These are phyloP conservation scores for Moesziomyces antarcticus DNA, from an alignment of 1,284 basidiomycete genomes.

Conservation along the genomic window DNA sequence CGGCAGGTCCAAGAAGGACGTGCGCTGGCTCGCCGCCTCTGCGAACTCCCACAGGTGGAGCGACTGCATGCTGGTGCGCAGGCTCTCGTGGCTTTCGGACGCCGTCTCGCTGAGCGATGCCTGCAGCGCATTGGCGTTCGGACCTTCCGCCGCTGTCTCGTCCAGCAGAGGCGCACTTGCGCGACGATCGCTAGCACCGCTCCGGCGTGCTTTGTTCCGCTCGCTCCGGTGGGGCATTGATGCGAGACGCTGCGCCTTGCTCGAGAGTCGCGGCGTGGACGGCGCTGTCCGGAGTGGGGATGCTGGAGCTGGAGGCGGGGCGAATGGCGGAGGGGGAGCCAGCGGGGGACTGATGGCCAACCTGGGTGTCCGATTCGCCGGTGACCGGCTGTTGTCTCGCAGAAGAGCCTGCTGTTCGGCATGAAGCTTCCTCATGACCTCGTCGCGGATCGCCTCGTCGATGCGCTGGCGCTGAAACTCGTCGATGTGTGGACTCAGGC, in stretches of 20 bases:
- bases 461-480: conserved; percentile 12
- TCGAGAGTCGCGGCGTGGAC: not conserved
- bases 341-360: conserved; percentile 11
- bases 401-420: conserved; percentile 13
- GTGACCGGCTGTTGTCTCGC: not conserved
- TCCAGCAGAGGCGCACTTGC: not conserved
- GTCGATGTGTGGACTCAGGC: conserved; percentile 1
- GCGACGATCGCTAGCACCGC: not conserved
- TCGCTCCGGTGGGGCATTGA: not conserved
- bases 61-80: conserved; percentile 16
- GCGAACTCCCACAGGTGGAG: conserved; percentile 12
- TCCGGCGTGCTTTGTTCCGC: too few species aligned
- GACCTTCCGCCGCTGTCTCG: not conserved
- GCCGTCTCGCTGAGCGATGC: conserved; percentile 1
- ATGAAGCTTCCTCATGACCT: conserved; percentile 23
- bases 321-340: conserved; percentile 29
- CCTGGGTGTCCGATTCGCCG: conserved; percentile 1
- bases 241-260: not conserved
- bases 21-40: not conserved
- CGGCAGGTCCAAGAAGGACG: conserved; percentile 9
- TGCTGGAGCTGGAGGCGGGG: conserved; percentile 19
- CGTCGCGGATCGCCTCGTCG: conserved; percentile 24
- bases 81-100: conserved; percentile 14
- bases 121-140: not conserved
- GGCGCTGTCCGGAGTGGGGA: not conserved